Percentiles rank a stretch among this genome's conserved stretches.
Conservation (phyloP, 345 rosid species). For the Jatropha curcas region DNA sequence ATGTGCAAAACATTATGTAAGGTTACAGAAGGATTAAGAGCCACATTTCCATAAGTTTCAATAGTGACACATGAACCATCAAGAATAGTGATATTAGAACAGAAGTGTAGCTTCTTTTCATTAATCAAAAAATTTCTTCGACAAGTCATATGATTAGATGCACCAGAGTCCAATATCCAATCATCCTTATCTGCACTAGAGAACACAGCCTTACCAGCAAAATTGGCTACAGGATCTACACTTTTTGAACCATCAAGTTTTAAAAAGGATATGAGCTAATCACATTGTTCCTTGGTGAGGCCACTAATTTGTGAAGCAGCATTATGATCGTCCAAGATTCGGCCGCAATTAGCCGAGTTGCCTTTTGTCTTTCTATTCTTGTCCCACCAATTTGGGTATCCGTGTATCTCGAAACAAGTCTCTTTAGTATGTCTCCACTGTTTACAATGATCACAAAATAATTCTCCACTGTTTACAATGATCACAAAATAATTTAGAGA, state of each 20-base stretch:
- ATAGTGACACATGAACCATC: neutral
- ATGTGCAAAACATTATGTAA: neutral
- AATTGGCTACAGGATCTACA: neutral
- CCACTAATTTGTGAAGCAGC: neutral
- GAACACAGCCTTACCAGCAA: neutral
- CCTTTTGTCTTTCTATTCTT: neutral
- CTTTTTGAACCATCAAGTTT: neutral
- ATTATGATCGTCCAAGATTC: too few relatives aligned
- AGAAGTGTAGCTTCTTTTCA: too few relatives aligned
- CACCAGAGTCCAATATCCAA: neutral
- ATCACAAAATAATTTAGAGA: neutral
- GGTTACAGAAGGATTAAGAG: neutral
- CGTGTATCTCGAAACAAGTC: neutral
- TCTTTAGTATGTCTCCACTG: neutral
- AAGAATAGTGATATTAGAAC: too few relatives aligned
- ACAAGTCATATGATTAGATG: neutral
- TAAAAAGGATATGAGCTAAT: neutral
- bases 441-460: neutral
- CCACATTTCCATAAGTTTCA: neutral
- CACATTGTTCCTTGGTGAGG: neutral
- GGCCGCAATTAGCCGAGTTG: neutral
- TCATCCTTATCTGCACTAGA: neutral
- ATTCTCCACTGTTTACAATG: neutral
- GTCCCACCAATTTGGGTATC: neutral
- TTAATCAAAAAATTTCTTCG: too few relatives aligned